Conservation (phyloP, 306 rosid species). For the Fagus sylvatica region DNA sequence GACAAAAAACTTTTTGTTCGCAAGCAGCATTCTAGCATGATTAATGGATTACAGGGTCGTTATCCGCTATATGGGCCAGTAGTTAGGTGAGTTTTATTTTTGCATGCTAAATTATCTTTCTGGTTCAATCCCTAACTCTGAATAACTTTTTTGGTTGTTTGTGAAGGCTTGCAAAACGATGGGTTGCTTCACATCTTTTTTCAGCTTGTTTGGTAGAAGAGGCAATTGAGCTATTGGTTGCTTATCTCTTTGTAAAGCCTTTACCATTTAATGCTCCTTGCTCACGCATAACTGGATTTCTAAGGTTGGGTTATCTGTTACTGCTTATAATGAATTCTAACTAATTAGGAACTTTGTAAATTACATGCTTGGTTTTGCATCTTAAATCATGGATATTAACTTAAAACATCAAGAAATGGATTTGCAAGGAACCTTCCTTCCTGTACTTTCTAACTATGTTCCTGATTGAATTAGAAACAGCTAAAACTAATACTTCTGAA, state of each 20-base stretch:
- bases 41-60: slow-evolving; percentile 82
- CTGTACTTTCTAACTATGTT: not conserved
- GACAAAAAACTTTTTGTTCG: slow-evolving; percentile 70
- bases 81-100: slow-evolving; percentile 59
- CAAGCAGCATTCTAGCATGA: slow-evolving; percentile 88
- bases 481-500: not conserved
- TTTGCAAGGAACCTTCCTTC: not conserved
- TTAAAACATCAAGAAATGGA: not conserved
- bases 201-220: slow-evolving; percentile 92
- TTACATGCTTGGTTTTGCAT: slow-evolving; percentile 1
- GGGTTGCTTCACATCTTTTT: slow-evolving; percentile 92
- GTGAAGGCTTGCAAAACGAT: slow-evolving; percentile 92
- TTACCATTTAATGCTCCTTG: slow-evolving; percentile 75
- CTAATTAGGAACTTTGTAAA: not conserved
- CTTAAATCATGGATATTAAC: not conserved
- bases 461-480: not conserved
- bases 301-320: slow-evolving; percentile 53
- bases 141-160: slow-evolving; percentile 19
- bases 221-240: slow-evolving; percentile 88
- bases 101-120: slow-evolving; percentile 15
- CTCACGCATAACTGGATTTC: slow-evolving; percentile 83
- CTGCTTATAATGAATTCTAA: slow-evolving; percentile 1
- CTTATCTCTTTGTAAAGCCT: slow-evolving; percentile 74
- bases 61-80: slow-evolving; percentile 76
- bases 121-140: slow-evolving; percentile 26